phyloP scores from a whole-genome alignment of 306 rosid species.

The Gillenia trifoliata region DNA sequence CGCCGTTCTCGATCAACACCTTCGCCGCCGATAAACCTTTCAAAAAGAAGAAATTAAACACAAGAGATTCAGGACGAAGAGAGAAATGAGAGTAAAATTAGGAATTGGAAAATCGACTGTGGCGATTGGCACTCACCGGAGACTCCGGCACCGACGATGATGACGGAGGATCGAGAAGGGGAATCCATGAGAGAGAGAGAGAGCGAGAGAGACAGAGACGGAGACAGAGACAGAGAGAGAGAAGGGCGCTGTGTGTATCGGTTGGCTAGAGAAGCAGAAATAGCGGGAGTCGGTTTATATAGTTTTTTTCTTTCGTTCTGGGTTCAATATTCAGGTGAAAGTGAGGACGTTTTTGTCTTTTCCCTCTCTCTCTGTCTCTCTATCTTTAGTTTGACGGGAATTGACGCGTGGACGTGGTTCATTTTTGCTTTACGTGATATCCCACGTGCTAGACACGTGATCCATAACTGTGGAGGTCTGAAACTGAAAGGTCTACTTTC shows the following conservation, averaged over 20 bases:
- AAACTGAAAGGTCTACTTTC: too few species aligned
- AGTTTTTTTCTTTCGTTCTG: constrained; percentile 12
- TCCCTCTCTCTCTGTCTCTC: not conserved
- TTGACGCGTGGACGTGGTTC: too few species aligned
- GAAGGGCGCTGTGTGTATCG: not conserved
- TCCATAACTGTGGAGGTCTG: too few species aligned
- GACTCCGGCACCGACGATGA: constrained; percentile 85
- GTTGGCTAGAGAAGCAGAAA: constrained; percentile 31
- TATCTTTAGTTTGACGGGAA: too few species aligned
- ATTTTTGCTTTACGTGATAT: too few species aligned
- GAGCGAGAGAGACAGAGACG: constrained; percentile 7
- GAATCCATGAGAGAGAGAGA: constrained; percentile 50
- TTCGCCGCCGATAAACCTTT: constrained; percentile 85
- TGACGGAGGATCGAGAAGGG: constrained; percentile 64
- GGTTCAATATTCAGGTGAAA: not conserved
- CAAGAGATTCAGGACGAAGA: not conserved
- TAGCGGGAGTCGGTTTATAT: constrained; percentile 78
- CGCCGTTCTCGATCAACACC: constrained; percentile 64
- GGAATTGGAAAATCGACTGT: not conserved
- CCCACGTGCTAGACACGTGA: too few species aligned
- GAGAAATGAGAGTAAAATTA: not conserved
- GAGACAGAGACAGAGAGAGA: not conserved
- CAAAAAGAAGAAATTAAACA: not conserved
- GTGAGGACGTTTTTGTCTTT: not conserved
- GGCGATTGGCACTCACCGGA: constrained; percentile 50